Base-by-base conservation (phyloP, 106 monocot species). In the Acanthochlamys bracteata region DNA sequence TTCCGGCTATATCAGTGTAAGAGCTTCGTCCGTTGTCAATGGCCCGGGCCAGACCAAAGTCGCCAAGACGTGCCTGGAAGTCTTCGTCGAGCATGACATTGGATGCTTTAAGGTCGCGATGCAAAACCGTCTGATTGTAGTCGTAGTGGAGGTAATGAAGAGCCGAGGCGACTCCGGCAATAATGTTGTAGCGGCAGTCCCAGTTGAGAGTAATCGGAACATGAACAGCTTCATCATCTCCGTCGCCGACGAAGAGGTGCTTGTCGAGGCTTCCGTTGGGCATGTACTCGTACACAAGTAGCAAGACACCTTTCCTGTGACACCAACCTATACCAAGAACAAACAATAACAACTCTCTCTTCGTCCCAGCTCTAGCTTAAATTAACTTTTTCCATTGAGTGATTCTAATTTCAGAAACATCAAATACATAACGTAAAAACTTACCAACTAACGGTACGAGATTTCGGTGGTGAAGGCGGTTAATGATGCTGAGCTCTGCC, bases 211-310 rank as follows among this genome's bases (percentile, higher is more conserved):
- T n/a, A n/a, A n/a, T n/a, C n/a, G n/a, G n/a, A n/a, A n/a, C n/a
- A n/a, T n/a, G n/a, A n/a, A n/a, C n/a, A n/a, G 84, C 39, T 49
- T 51, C 1, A 71, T 42, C 24, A 39, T 15, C 16, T 59, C 62
- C 0, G n/a, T 39, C 23, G n/a, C 33, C 59, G 54, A 60, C 40
- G 77, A 66, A 88, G 41, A 93, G 71, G 75, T 93, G 88, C 25
- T 80, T 74, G 73, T 93, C 92, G 15, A 93, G 61, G 60, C 92
- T 93, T 7, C 92, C 88, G 24, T 93, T 85, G 15, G 84, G 88
- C 92, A 93, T 93, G 84, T 65, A 93, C 3, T 80, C 92, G 67
- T 93, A 93, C 26, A 93, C 92, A 11, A 93, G 75, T 11, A 85
- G 65, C 13, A 93, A 79, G 40, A 63, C 47, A 0, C 78, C 79